A percentile compares a stretch with the other conserved stretches of the same genome.
Evolutionary conservation across 2,329 filamentous ascomycete species (phyloP).

Genomic region (Emericellopsis cladophorae): DNA sequence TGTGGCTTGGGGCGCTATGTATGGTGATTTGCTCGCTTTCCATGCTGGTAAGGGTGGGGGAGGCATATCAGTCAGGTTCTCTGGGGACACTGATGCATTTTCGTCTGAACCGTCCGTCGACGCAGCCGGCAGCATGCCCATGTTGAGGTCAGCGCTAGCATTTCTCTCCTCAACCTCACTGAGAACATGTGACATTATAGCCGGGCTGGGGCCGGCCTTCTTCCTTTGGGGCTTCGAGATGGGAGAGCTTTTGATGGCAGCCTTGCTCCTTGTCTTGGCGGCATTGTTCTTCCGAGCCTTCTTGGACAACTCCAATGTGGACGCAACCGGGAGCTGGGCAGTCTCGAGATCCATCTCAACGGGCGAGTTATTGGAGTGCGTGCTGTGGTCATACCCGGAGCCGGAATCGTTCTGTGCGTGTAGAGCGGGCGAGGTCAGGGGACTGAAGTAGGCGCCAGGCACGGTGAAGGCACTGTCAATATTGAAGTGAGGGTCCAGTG

Average conservation of each 20-base stretch:
- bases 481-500: constrained; percentile 59
- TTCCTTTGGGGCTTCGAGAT: constrained; percentile 55
- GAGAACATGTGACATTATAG: constrained; percentile 41
- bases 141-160: constrained; percentile 8
- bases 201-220: constrained; percentile 37
- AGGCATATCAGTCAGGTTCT: constrained; percentile 52
- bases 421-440: constrained; percentile 67
- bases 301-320: constrained; percentile 34
- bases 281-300: constrained; percentile 38
- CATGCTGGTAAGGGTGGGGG: constrained; percentile 55
- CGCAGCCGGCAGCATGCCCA: constrained; percentile 22
- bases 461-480: constrained; percentile 47
- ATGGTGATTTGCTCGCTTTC: constrained; percentile 53
- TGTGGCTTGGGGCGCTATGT: constrained; percentile 42
- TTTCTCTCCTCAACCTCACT: constrained; percentile 34
- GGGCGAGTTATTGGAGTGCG: constrained; percentile 36
- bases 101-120: constrained; percentile 47
- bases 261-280: constrained; percentile 36
- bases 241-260: constrained; percentile 54
- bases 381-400: constrained; percentile 31
- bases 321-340: constrained; percentile 20
- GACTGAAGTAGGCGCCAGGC: constrained; percentile 68
- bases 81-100: constrained; percentile 52
- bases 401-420: constrained; percentile 53
- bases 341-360: constrained; percentile 44